Evolutionary conservation across 1,284 basidiomycete species (phyloP).

Genomic region (Trametes hirsuta): DNA sequence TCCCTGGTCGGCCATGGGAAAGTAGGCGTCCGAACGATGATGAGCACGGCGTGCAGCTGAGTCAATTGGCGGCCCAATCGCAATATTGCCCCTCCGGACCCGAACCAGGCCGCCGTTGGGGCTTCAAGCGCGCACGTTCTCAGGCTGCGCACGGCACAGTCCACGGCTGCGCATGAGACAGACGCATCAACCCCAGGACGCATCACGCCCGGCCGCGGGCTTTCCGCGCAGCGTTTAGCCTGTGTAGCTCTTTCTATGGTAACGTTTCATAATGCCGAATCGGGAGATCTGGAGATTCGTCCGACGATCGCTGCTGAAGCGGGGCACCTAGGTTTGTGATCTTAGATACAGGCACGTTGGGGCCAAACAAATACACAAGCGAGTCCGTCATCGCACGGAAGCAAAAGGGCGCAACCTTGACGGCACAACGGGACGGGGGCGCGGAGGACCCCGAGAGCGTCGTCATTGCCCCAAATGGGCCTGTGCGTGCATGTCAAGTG

Average conservation of each 20-base stretch:
- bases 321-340: not conserved
- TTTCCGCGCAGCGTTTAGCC: not conserved
- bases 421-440: no score
- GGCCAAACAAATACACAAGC: not conserved
- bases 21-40: not conserved
- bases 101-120: not conserved
- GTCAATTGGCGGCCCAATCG: constrained; percentile 7
- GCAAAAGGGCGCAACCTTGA: not conserved
- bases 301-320: constrained; percentile 2
- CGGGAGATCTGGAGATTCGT: not conserved
- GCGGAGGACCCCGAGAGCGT: no score
- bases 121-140: not conserved
- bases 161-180: not conserved
- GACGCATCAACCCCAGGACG: not conserved
- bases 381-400: not conserved
- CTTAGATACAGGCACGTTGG: constrained; percentile 3
- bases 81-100: not conserved
- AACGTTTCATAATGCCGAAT: not conserved
- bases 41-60: constrained; percentile 3
- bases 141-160: constrained; percentile 2
- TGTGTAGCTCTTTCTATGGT: not conserved
- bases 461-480: no score
- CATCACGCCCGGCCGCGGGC: not conserved
- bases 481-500: no score
- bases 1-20: constrained; percentile 12